Conservation (phyloP, 371 early-diverging fungal species). For the Rhizopus stolonifer region DNA sequence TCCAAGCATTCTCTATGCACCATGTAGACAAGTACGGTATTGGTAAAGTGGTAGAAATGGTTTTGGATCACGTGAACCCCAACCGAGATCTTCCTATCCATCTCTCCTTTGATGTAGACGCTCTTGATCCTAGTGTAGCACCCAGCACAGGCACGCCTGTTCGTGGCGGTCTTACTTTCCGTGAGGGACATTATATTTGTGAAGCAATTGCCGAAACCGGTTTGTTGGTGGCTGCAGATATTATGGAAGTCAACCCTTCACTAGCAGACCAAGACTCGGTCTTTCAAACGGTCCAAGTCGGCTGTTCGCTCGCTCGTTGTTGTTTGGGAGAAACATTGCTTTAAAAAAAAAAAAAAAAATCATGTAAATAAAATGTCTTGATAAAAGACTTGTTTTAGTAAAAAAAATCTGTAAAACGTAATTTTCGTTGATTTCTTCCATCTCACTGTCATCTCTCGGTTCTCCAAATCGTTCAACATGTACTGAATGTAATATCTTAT, state of each 20-base stretch:
- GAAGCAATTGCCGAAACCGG: slow-evolving; percentile 92
- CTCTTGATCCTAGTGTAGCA: slow-evolving; percentile 91
- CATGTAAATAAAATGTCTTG: too few relatives aligned
- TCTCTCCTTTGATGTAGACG: slow-evolving; percentile 95
- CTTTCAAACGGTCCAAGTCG: slow-evolving; percentile 85
- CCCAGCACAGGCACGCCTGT: slow-evolving; percentile 96
- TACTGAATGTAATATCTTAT: slow-evolving; percentile 16
- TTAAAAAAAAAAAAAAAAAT: slow-evolving; percentile 25
- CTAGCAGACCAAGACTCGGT: slow-evolving; percentile 67
- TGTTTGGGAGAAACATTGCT: slow-evolving; percentile 79
- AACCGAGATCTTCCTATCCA: slow-evolving; percentile 84
- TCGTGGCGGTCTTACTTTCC: slow-evolving; percentile 91
- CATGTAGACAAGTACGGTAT: slow-evolving; percentile 96
- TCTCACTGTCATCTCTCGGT: slow-evolving; percentile 26
- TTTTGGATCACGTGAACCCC: slow-evolving; percentile 86
- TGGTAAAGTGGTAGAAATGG: slow-evolving; percentile 91
- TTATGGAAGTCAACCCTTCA: slow-evolving; percentile 93
- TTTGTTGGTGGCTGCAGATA: slow-evolving; percentile 86
- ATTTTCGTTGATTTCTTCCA: slow-evolving; percentile 16
- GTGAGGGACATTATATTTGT: slow-evolving; percentile 90
- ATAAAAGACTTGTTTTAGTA: slow-evolving; percentile 28
- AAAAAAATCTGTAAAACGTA: slow-evolving; percentile 10
- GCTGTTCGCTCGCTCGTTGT: slow-evolving; percentile 81
- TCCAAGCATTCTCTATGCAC: slow-evolving; percentile 97
- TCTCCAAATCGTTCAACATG: slow-evolving; percentile 28